A percentile compares a stretch with the other conserved stretches of the same genome.
Conservation (phyloP, 2,329 filamentous ascomycete species). For the Thermoascus crustaceus region DNA sequence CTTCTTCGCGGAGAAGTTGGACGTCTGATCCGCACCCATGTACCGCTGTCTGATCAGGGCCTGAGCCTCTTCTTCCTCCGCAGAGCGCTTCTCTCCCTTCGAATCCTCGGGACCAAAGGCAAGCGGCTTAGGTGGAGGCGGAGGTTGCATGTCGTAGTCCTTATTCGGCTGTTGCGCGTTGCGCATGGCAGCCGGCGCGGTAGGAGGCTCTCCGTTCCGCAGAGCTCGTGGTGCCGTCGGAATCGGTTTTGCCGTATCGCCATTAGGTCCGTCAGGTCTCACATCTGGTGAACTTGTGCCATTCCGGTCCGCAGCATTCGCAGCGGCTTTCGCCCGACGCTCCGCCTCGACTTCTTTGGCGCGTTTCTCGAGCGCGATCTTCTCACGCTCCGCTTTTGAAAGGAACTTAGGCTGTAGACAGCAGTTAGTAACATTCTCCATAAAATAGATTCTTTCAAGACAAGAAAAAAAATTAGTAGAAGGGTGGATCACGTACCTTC, state of each 20-base stretch:
- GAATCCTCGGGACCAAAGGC: constrained; percentile 23
- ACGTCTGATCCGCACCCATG: constrained; percentile 84
- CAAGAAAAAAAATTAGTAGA: constrained; percentile 7
- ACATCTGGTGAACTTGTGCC: constrained; percentile 12
- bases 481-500: constrained; percentile 46
- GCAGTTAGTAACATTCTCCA: constrained; percentile 9
- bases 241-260: constrained; percentile 32
- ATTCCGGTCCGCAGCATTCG: constrained; percentile 19
- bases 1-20: constrained; percentile 89
- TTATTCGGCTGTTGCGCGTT: constrained; percentile 33
- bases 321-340: constrained; percentile 40
- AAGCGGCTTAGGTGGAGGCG: constrained; percentile 31
- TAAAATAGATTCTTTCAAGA: constrained; percentile 14
- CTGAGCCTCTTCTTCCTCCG: constrained; percentile 57
- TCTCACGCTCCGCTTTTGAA: constrained; percentile 73
- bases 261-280: constrained; percentile 16
- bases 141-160: constrained; percentile 47
- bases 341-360: constrained; percentile 62
- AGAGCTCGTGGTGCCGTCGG: constrained; percentile 68
- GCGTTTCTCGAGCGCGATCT: constrained; percentile 68
- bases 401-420: constrained; percentile 64
- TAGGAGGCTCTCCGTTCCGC: constrained; percentile 44
- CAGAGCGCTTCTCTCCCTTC: constrained; percentile 36
- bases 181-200: constrained; percentile 45
- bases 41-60: constrained; percentile 72